A percentile compares a stretch with the other conserved stretches of the same genome.
These are phyloP conservation scores for Trifolium repens DNA, from an alignment of 306 rosid species.

Conservation along the genomic window DNA sequence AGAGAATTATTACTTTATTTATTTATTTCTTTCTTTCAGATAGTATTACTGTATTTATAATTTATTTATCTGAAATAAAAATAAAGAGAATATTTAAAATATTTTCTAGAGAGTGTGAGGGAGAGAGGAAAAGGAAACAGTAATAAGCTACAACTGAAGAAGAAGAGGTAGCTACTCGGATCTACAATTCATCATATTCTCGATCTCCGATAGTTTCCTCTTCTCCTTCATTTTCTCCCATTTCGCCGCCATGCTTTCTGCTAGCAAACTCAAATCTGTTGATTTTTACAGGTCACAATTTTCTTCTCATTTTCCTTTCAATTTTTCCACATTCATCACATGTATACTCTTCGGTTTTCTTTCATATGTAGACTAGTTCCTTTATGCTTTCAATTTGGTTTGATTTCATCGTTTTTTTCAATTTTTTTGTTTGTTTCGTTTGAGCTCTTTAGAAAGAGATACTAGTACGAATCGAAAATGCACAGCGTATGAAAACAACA, in stretches of 20 bases:
- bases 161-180: conserved; percentile 47
- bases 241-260: conserved; percentile 68
- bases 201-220: conserved; percentile 30
- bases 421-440: too few species aligned
- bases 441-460: conserved; percentile 3
- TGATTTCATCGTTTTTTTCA: neutral
- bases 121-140: conserved; percentile 2
- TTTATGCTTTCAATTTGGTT: conserved; percentile 16
- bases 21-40: too few species aligned
- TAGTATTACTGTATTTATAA: too few species aligned
- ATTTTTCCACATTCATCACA: neutral
- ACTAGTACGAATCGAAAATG: conserved; percentile 19
- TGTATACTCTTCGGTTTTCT: neutral
- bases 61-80: too few species aligned
- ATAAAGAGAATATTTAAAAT: neutral
- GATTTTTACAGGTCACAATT: conserved; percentile 91
- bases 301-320: conserved; percentile 24
- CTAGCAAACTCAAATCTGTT: conserved; percentile 86
- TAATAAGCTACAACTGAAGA: conserved; percentile 28
- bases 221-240: neutral
- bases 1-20: too few species aligned
- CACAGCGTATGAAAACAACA: conserved; percentile 14
- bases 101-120: neutral
- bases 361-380: neutral
- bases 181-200: conserved; percentile 41